Conservation (phyloP, 371 early-diverging fungal genomes). For the Mortierella sp. region DNA sequence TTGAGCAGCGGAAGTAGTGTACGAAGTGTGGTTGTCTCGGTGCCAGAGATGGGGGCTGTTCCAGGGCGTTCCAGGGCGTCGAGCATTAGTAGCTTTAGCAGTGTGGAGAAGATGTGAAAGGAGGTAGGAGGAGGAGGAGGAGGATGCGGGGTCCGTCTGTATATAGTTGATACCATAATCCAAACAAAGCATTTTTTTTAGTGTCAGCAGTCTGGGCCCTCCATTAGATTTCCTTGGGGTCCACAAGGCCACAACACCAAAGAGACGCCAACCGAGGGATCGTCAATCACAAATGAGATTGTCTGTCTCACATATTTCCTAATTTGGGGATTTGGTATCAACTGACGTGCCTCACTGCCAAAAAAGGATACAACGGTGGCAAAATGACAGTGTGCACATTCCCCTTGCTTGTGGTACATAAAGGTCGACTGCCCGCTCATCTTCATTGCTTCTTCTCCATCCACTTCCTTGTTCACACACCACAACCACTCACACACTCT, state of each 20-base stretch:
- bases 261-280: neutral
- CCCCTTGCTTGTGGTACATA: neutral
- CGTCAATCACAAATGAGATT: neutral
- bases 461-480: neutral
- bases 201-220: neutral
- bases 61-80: constrained; percentile 34
- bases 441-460: neutral
- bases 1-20: constrained; percentile 41
- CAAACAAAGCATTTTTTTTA: too few species aligned
- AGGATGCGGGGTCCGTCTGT: neutral
- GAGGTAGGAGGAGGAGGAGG: neutral
- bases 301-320: neutral
- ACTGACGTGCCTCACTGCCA: neutral
- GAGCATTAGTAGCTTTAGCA: constrained; percentile 36
- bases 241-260: neutral
- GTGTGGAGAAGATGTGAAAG: constrained; percentile 31
- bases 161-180: too few species aligned
- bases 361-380: neutral
- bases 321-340: neutral
- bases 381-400: neutral
- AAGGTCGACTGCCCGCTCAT: neutral
- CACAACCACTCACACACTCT: neutral
- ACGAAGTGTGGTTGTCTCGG: constrained; percentile 23
- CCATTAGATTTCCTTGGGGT: neutral
- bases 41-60: constrained; percentile 29